Evolutionary conservation across 2,329 filamentous ascomycete genomes (phyloP), one percentile per base, ranked within the genome.

Genomic region (Pestalotiopsis sp.): DNA sequence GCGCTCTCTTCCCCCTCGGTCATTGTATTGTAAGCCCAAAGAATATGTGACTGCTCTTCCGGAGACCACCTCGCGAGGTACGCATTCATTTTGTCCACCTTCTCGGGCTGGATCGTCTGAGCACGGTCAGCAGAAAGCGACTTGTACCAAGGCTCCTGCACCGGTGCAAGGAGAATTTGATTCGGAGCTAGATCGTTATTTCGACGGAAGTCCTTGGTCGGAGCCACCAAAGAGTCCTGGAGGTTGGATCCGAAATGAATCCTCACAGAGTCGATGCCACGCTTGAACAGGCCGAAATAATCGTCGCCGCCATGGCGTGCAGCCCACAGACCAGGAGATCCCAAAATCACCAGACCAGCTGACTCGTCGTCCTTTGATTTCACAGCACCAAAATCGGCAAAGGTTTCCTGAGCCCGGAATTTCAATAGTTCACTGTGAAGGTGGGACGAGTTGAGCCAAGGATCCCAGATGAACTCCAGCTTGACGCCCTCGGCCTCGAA

Each of bases 381-480:
- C 17, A 70, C 63, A 5, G 68, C 71, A n/a, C 65, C 70, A 20
- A 68, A 71, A n/a, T 73, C 69, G 61, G 71, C 61, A 23, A 56
- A 45, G 38, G 71, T 67, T 23, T 71, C 70, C 20, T 71, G 63
- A 65, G 71, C 70, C 38, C 74, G 76, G 71, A 82, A 85, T 2
- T 74, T 74, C 36, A 76, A 74, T 57, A 89, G 72, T 62, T 85
- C 81, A 14, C 78, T 74, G 27, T 81, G 74, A 36, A 86, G 73
- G 9, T 73, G 73, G 0, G 84, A 83, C 36, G 84, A 82, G 75
- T 91, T 87, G 27, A 91, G 80, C 78, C 82, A 90, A 0, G 90
- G 89, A 76, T 92, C 89, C 88, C 88, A 91, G 12, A 90, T 76
- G 71, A 90, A 90, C 61, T 86, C 80, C 31, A 91, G 72, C 36